phyloP scores from a whole-genome alignment of 78 protist species.

The Andalucia godoyi region DNA sequence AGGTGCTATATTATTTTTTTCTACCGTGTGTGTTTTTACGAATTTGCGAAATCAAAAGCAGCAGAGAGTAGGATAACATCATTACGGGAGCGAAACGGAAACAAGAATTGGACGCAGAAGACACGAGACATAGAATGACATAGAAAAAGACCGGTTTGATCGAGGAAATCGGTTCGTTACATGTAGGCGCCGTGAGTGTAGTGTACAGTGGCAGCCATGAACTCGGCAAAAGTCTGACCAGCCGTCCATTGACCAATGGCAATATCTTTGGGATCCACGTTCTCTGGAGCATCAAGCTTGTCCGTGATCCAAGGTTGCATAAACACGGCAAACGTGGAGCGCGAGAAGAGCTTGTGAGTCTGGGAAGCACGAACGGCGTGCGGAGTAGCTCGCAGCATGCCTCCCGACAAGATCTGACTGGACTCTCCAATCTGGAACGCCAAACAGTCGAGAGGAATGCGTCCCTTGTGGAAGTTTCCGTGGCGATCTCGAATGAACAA shows the following conservation, averaged over 20 bases:
- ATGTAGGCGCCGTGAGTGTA: too few species aligned
- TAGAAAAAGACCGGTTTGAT: too few species aligned
- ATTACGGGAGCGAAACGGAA: too few species aligned
- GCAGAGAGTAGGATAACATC: too few species aligned
- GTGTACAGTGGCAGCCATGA: not conserved
- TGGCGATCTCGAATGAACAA: conserved; percentile 1
- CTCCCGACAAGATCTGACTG: conserved; percentile 35
- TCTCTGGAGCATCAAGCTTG: not conserved
- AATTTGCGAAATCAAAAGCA: too few species aligned
- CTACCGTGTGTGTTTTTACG: too few species aligned
- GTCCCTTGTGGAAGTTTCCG: conserved; percentile 3
- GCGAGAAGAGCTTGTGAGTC: not conserved
- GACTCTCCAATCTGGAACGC: conserved; percentile 43
- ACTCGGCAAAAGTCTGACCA: not conserved
- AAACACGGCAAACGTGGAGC: conserved; percentile 37
- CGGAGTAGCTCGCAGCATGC: conserved; percentile 42
- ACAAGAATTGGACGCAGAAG: too few species aligned
- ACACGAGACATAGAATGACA: too few species aligned
- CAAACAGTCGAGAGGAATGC: not conserved
- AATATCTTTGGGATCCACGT: not conserved
- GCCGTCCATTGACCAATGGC: not conserved
- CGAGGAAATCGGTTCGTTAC: too few species aligned
- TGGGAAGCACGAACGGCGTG: conserved; percentile 6
- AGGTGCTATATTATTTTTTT: too few species aligned
- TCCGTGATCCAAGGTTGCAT: conserved; percentile 33